Base-by-base conservation (phyloP, 1,284 basidiomycete genomes). In the Macrocystidia cucumis region DNA sequence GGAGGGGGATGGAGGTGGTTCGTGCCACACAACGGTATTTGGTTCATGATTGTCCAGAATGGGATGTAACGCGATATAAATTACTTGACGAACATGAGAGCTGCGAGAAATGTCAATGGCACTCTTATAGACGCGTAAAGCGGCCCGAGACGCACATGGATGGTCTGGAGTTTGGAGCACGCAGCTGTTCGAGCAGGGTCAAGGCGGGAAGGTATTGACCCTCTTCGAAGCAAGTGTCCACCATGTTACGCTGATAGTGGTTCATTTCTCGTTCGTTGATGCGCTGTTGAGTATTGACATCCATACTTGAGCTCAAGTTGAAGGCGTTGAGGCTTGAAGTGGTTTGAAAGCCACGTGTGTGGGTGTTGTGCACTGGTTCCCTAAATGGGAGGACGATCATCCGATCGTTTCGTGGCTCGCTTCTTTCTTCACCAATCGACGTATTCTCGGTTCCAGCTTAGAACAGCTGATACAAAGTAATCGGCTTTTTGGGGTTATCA, bases 141-240 rank as follows among this genome's bases (percentile, higher is more conserved):
- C 29, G 17, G 37, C 44, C 9, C 18, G 38, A 36, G 27, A 59
- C 78, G 51, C 50, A 79, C 79, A 58, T 46, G 2, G 69, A 63
- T 7, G 78, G 79, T 34, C 52, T 71, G 52, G 64, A 65, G 14
- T 62, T 56, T n/a, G 66, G 49, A 3, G 70, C 70, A 34, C 76
- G 72, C 4, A 84, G 54, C 38, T 78, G 73, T 40, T 74, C 71
- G 0, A 86, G 63, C 12, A 71, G 53, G 7, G 63, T 56, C 17
- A 83, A 75, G 1, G 74, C 82, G 5, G 70, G 62, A 42, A 79
- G 72, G 43, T 79, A 83, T 42, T 84, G 78, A 12, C 74, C 74
- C 50, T 86, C 82, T 44, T 86, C 82, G 24, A 86, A 72, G 41
- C 74, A 77, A 29, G 65, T 72, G 48, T 85, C 79, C 9, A 83